Percentiles rank a stretch among this genome's conserved stretches.
phyloP scores from a whole-genome alignment of 2,329 filamentous ascomycete genomes.

The Trichoderma citrinoviride region DNA sequence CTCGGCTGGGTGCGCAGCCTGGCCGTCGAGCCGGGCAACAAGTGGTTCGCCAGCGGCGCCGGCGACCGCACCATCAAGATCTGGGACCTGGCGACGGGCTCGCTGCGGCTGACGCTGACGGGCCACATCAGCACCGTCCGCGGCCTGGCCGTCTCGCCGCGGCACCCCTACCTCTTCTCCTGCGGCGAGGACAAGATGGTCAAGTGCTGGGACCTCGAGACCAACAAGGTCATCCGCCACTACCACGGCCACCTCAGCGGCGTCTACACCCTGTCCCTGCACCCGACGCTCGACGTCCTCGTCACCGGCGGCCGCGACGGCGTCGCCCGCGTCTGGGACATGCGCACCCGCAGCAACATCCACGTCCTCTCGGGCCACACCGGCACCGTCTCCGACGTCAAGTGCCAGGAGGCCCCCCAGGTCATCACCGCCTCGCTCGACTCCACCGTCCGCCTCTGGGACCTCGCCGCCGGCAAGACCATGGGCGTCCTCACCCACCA shows the following conservation, averaged over 20 bases:
- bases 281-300: slow-evolving; percentile 90
- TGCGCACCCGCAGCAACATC: slow-evolving; percentile 93
- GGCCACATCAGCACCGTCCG: slow-evolving; percentile 93
- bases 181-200: slow-evolving; percentile 99
- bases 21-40: slow-evolving; percentile 91
- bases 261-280: slow-evolving; percentile 89
- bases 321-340: slow-evolving; percentile 95
- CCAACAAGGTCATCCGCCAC: slow-evolving; percentile 98
- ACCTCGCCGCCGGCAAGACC: slow-evolving; percentile 91
- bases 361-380: slow-evolving; percentile 92
- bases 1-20: slow-evolving; percentile 89
- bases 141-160: slow-evolving; percentile 84
- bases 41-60: slow-evolving; percentile 95
- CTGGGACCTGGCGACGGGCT: slow-evolving; percentile 90
- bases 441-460: slow-evolving; percentile 88
- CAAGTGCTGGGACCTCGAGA: slow-evolving; percentile 99
- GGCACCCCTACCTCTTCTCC: slow-evolving; percentile 95
- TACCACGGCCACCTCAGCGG: slow-evolving; percentile 97
- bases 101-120: slow-evolving; percentile 80
- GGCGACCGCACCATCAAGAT: slow-evolving; percentile 98
- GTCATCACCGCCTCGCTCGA: slow-evolving; percentile 93
- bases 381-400: slow-evolving; percentile 81
- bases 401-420: slow-evolving; percentile 93
- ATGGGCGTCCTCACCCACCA: slow-evolving; percentile 97
- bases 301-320: slow-evolving; percentile 94